These are phyloP conservation scores for Brachypodium distachyon DNA, from an alignment of 202 grass and related monocot species.

Conservation along the genomic window DNA sequence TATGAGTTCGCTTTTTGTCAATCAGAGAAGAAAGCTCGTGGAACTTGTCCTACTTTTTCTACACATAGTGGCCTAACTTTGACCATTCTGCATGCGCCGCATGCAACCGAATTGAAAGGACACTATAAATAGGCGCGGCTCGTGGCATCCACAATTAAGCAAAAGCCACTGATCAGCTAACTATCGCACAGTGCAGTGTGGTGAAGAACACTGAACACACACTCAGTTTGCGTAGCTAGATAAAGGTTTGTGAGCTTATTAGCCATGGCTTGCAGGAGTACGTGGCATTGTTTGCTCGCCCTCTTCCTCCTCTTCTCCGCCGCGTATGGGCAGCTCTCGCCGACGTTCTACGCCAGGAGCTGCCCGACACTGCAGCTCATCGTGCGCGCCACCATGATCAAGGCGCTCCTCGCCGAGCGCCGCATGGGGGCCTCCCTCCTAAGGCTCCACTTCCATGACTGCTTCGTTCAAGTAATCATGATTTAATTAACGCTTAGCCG, in stretches of 20 bases:
- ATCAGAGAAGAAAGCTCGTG: neutral
- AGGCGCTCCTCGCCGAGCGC: conserved; percentile 9
- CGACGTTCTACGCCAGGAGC: conserved; percentile 30
- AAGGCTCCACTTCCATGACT: conserved; percentile 58
- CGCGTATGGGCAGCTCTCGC: conserved; percentile 30
- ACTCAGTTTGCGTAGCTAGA: neutral
- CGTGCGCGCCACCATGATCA: conserved; percentile 21
- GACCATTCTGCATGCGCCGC: neutral
- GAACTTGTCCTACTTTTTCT: neutral
- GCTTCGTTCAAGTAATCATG: conserved; percentile 48
- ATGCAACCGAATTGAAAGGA: neutral
- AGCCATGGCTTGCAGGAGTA: conserved; percentile 7
- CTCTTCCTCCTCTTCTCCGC: conserved; percentile 8
- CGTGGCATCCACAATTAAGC: neutral
- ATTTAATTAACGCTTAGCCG: no score
- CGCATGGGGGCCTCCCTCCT: conserved; percentile 60
- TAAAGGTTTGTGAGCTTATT: neutral
- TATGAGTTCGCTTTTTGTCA: neutral
- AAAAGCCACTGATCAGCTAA: neutral
- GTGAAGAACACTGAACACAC: neutral
- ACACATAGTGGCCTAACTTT: neutral
- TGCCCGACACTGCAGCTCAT: conserved; percentile 25
- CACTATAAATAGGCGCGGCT: neutral
- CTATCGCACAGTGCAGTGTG: neutral
- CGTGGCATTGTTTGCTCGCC: conserved; percentile 1